Conservation (phyloP, 495 filamentous ascomycete genomes). For the Talaromyces nanjingensis region DNA sequence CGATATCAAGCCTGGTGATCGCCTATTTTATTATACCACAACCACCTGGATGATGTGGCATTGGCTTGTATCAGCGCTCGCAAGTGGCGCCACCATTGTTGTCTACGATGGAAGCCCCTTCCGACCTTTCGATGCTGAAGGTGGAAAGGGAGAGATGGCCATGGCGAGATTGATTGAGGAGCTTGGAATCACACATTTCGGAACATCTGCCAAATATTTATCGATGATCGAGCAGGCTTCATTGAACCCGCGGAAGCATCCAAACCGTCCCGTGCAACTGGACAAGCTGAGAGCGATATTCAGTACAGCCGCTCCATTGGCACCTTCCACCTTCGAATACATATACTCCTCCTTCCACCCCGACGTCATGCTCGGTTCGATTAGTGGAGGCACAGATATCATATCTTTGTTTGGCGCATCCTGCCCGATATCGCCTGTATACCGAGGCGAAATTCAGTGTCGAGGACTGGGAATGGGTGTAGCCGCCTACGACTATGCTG, state of each 20-base stretch:
- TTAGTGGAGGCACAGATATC: constrained; percentile 89
- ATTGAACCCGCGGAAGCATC: constrained; percentile 52
- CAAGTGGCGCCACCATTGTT: constrained; percentile 71
- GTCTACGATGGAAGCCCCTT: constrained; percentile 90
- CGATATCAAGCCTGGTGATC: constrained; percentile 57
- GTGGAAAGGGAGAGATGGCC: constrained; percentile 53
- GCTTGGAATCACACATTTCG: constrained; percentile 78
- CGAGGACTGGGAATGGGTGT: constrained; percentile 89
- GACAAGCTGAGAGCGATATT: constrained; percentile 68
- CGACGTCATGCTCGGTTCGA: constrained; percentile 70
- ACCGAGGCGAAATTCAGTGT: constrained; percentile 84
- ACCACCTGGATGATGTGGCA: constrained; percentile 98
- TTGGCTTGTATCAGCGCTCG: constrained; percentile 80
- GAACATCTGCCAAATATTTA: constrained; percentile 88
- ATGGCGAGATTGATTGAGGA: constrained; percentile 66
- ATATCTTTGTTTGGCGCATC: constrained; percentile 87
- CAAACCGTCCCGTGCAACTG: constrained; percentile 43
- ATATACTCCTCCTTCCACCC: constrained; percentile 74
- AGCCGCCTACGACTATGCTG: constrained; percentile 60
- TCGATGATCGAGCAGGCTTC: constrained; percentile 79
- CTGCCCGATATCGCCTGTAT: constrained; percentile 78
- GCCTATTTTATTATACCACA: constrained; percentile 82
- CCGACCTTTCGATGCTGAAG: constrained; percentile 46
- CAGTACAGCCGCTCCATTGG: constrained; percentile 85
- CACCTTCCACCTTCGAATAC: constrained; percentile 88